phyloP scores from a whole-genome alignment of 495 filamentous ascomycete species.

The Apodospora peruviana region DNA sequence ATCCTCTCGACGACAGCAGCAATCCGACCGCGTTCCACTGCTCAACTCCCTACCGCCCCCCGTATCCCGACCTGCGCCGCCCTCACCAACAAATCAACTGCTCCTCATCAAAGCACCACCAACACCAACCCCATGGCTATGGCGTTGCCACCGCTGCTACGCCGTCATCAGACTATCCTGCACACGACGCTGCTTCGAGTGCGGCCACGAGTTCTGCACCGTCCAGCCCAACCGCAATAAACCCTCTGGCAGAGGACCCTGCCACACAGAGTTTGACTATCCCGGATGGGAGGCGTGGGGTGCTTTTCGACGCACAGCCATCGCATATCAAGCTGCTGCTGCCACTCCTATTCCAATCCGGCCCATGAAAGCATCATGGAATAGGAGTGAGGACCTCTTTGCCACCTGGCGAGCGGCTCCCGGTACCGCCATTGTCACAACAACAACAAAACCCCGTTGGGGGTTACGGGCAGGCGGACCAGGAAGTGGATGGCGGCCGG shows the following conservation, averaged over 20 bases:
- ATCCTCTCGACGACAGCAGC: not conserved
- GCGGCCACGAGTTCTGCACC: constrained; percentile 37
- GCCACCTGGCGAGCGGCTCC: too few relatives aligned
- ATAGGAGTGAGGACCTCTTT: too few relatives aligned
- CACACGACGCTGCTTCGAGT: constrained; percentile 41
- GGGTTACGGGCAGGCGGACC: too few relatives aligned
- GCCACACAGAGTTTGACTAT: constrained; percentile 38
- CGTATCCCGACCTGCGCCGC: not conserved
- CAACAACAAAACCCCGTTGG: too few relatives aligned
- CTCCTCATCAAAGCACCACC: constrained; percentile 10
- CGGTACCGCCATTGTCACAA: too few relatives aligned
- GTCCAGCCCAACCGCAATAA: not conserved
- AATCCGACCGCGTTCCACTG: not conserved
- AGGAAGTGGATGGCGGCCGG: constrained; percentile 7
- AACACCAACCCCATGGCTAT: constrained; percentile 34
- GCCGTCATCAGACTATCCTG: constrained; percentile 32
- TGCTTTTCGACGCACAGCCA: constrained; percentile 16
- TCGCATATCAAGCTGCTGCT: not conserved
- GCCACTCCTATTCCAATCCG: too few relatives aligned
- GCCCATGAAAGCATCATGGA: too few relatives aligned
- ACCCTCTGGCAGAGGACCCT: not conserved
- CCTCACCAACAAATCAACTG: not conserved
- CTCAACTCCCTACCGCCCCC: not conserved
- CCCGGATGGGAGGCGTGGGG: constrained; percentile 35
- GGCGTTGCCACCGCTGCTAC: constrained; percentile 40